Evolutionary conservation across 169 alveolate species (phyloP).

Genomic region (Eimeria sp.): DNA sequence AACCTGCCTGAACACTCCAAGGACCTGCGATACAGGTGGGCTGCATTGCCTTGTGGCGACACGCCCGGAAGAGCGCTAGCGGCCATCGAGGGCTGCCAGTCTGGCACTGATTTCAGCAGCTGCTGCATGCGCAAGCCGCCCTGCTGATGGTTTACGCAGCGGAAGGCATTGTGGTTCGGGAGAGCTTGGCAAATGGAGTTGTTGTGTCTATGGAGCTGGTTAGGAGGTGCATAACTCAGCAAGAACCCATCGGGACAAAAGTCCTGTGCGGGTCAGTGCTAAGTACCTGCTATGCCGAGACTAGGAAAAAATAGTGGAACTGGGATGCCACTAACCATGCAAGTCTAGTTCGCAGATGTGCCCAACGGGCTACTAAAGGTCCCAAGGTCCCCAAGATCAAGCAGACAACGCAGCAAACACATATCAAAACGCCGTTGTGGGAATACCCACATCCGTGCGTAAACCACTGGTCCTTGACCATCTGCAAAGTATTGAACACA

Average conservation of each 20-base stretch:
- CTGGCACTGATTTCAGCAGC: constrained; percentile 64
- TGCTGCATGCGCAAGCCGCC: constrained; percentile 66
- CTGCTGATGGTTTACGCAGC: constrained; percentile 31
- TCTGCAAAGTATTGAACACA: constrained; percentile 15
- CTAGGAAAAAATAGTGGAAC: constrained; percentile 18
- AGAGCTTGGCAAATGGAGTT: constrained; percentile 19
- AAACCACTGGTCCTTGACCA: constrained; percentile 42
- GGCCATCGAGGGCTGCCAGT: constrained; percentile 65
- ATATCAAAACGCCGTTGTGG: constrained; percentile 14
- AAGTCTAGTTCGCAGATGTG: not conserved
- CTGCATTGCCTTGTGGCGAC: constrained; percentile 69
- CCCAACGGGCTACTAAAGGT: constrained; percentile 53
- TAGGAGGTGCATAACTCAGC: constrained; percentile 55
- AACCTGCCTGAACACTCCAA: constrained; percentile 78
- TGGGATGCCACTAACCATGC: not conserved
- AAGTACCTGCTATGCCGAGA: constrained; percentile 27
- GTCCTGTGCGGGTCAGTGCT: constrained; percentile 52
- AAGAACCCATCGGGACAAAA: not conserved
- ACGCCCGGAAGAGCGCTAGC: constrained; percentile 50
- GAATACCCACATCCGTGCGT: constrained; percentile 15
- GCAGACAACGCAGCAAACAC: constrained; percentile 39
- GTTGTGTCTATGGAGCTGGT: constrained; percentile 59
- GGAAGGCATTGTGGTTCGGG: constrained; percentile 40
- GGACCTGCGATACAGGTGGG: constrained; percentile 69
- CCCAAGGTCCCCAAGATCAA: constrained; percentile 14